Evolutionary conservation across 2,329 filamentous ascomycete species (phyloP).

Genomic region (Penicillium expansum): DNA sequence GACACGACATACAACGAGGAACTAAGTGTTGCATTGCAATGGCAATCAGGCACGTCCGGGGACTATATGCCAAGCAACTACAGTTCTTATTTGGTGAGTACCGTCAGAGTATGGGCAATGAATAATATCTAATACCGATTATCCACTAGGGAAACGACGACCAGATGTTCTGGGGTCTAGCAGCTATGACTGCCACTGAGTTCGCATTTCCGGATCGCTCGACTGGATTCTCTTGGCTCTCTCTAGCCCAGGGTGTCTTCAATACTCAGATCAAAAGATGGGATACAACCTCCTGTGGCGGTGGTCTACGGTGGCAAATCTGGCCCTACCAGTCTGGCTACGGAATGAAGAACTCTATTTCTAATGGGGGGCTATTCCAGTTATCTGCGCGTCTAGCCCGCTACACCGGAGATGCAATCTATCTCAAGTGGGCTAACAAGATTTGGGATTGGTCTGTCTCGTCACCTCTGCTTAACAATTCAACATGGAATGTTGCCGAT

Average conservation of each 20-base stretch:
- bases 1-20: constrained; percentile 13
- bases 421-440: constrained; percentile 16
- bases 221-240: constrained; percentile 8
- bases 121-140: neutral
- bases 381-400: constrained; percentile 14
- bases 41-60: constrained; percentile 10
- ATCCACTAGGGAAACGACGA: constrained; percentile 15
- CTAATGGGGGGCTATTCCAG: constrained; percentile 15
- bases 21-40: constrained; percentile 13
- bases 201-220: constrained; percentile 1
- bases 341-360: constrained; percentile 12
- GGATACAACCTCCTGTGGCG: constrained; percentile 12
- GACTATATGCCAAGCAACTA: constrained; percentile 16
- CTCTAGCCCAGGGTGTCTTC: constrained; percentile 13
- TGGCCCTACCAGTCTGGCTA: constrained; percentile 12
- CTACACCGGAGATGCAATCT: constrained; percentile 9
- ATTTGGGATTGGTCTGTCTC: constrained; percentile 16
- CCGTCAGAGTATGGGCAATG: neutral
- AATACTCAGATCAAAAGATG: constrained; percentile 11
- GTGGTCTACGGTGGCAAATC: constrained; percentile 17
- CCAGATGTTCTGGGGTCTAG: constrained; percentile 16
- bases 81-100: constrained; percentile 11
- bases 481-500: constrained; percentile 14
- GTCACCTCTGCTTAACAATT: constrained; percentile 9
- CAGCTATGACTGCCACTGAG: constrained; percentile 15